Conservation (phyloP, 2,329 filamentous ascomycete species). For the Xylaria sp. region DNA sequence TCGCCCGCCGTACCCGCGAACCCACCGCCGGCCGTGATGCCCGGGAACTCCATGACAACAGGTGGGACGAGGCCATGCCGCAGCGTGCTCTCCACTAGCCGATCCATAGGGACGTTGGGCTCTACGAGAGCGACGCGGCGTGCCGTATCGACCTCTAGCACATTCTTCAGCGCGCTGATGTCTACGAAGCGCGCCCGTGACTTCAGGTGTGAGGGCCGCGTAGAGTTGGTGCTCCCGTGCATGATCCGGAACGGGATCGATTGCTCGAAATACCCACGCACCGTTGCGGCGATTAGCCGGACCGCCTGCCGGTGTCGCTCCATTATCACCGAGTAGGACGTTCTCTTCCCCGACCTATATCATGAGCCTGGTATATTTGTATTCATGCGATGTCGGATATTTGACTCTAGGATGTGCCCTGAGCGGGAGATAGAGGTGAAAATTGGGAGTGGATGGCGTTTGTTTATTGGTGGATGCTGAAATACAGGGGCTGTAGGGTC, state of each 20-base stretch:
- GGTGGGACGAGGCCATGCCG: slow-evolving; percentile 73
- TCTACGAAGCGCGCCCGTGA: slow-evolving; percentile 63
- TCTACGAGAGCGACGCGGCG: slow-evolving; percentile 72
- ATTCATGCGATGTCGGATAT: background rate
- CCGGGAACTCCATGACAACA: slow-evolving; percentile 80
- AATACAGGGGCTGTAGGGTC: background rate
- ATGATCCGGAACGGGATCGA: slow-evolving; percentile 75
- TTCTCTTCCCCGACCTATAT: slow-evolving; percentile 3
- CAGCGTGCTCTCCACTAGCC: slow-evolving; percentile 72
- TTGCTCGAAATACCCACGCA: slow-evolving; percentile 60
- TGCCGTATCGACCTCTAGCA: slow-evolving; percentile 69
- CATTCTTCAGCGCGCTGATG: slow-evolving; percentile 71
- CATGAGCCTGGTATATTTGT: background rate
- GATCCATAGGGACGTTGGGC: slow-evolving; percentile 80
- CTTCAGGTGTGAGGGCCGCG: slow-evolving; percentile 62
- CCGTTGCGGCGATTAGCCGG: slow-evolving; percentile 58
- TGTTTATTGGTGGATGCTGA: slow-evolving; percentile 14
- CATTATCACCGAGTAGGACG: slow-evolving; percentile 49
- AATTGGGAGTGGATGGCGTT: slow-evolving; percentile 19
- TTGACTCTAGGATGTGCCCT: background rate
- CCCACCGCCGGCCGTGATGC: slow-evolving; percentile 78
- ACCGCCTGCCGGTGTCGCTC: slow-evolving; percentile 63
- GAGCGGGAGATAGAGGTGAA: slow-evolving; percentile 12
- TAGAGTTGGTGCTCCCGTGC: slow-evolving; percentile 82
- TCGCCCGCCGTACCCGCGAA: slow-evolving; percentile 78